These are phyloP conservation scores for Pugionium cornutum DNA, from an alignment of 345 rosid species.

Conservation along the genomic window DNA sequence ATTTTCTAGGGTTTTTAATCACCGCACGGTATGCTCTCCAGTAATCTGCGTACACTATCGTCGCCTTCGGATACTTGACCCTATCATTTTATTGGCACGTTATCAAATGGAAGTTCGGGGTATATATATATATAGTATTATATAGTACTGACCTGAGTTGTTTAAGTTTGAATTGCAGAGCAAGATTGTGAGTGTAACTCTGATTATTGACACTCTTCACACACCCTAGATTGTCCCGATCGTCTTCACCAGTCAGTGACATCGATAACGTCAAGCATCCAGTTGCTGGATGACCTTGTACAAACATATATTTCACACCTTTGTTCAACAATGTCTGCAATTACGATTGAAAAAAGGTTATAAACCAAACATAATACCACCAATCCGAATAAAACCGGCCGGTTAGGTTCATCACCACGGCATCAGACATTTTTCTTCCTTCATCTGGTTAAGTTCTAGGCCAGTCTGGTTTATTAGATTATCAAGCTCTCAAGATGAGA, in stretches of 20 bases:
- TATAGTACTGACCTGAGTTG: constrained; percentile 46
- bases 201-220: constrained; percentile 67
- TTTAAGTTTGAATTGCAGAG: constrained; percentile 47
- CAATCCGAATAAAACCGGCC: not conserved
- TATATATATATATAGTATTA: not conserved
- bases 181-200: constrained; percentile 53
- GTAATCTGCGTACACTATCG: constrained; percentile 71
- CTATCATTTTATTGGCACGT: constrained; percentile 6
- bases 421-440: not conserved
- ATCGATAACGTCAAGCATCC: constrained; percentile 81
- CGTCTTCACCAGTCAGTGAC: constrained; percentile 55
- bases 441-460: not conserved
- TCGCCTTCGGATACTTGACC: constrained; percentile 55
- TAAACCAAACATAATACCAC: not conserved
- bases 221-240: constrained; percentile 76
- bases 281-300: constrained; percentile 72
- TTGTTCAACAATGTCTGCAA: constrained; percentile 63
- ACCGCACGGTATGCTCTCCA: constrained; percentile 71
- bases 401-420: constrained; percentile 2
- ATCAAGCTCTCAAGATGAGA: not conserved
- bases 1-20: constrained; percentile 49
- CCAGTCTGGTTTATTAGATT: not conserved
- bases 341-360: not conserved
- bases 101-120: too few species aligned
- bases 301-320: constrained; percentile 74